Percentiles rank a stretch among this genome's conserved stretches.
These are phyloP conservation scores for Datura wrightii DNA, from an alignment of 257 asterid species.

Conservation along the genomic window DNA sequence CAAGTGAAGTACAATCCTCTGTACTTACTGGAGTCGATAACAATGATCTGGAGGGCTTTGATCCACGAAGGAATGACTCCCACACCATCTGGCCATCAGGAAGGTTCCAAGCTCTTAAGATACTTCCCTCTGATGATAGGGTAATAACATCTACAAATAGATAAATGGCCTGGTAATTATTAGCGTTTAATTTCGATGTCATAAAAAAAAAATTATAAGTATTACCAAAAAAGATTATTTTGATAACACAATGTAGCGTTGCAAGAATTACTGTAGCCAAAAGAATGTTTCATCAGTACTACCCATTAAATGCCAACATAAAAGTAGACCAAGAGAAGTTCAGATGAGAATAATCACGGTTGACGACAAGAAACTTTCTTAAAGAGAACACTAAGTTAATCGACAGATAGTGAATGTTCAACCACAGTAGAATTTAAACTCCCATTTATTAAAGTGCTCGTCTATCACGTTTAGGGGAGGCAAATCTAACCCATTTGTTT, in stretches of 20 bases:
- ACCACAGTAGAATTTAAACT: neutral
- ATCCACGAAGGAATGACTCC: constrained; percentile 75
- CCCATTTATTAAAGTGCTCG: neutral
- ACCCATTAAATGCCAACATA: neutral
- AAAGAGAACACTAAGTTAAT: neutral
- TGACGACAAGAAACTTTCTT: neutral
- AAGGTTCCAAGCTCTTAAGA: constrained; percentile 96
- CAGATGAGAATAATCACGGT: neutral
- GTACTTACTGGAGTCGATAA: constrained; percentile 76
- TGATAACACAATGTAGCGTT: neutral
- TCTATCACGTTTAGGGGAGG: too few relatives aligned
- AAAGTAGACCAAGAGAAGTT: neutral
- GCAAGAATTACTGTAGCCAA: neutral
- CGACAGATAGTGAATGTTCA: neutral
- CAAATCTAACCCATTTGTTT: too few relatives aligned
- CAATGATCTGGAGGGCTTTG: constrained; percentile 60
- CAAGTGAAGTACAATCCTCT: neutral
- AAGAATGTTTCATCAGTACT: neutral
- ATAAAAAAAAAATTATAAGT: neutral
- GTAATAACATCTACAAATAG: constrained; percentile 72
- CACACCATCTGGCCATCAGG: constrained; percentile 99
- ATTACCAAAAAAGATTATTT: neutral
- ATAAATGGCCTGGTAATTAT: neutral
- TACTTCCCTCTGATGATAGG: constrained; percentile 70
- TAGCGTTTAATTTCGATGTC: neutral